Evolutionary conservation across 2,329 filamentous ascomycete species (phyloP).

Genomic region (Hymenotorrendiella dingleyae): DNA sequence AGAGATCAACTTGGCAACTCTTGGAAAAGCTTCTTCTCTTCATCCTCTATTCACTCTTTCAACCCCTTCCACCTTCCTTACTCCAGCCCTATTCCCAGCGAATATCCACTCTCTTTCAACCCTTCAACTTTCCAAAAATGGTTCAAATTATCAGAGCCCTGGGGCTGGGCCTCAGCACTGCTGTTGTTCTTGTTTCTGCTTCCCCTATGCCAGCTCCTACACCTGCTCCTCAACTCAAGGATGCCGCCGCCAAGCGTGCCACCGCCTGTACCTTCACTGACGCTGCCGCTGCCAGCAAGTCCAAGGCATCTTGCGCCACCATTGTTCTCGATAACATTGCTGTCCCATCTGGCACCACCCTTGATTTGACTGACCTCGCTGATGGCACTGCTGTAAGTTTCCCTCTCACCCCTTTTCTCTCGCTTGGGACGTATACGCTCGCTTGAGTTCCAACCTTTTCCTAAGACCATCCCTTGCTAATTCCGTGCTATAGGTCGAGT

Average conservation of each 20-base stretch:
- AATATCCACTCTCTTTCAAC: no score
- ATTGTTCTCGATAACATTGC: slow-evolving; percentile 47
- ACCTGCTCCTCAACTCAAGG: slow-evolving; percentile 17
- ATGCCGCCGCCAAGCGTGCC: slow-evolving; percentile 14
- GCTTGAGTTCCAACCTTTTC: neutral
- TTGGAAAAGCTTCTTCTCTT: neutral
- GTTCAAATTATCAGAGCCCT: slow-evolving; percentile 18
- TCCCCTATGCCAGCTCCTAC: slow-evolving; percentile 15
- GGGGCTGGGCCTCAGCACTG: slow-evolving; percentile 20
- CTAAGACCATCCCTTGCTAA: neutral
- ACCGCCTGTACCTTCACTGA: slow-evolving; percentile 52
- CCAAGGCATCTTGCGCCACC: slow-evolving; percentile 45
- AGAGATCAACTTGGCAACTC: neutral
- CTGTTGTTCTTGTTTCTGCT: slow-evolving; percentile 17
- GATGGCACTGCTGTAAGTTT: slow-evolving; percentile 35
- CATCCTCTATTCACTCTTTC: slow-evolving; percentile 4
- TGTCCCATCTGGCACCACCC: slow-evolving; percentile 51
- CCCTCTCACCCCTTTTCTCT: neutral
- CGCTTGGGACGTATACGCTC: neutral
- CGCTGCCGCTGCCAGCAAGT: slow-evolving; percentile 34
- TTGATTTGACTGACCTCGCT: slow-evolving; percentile 49
- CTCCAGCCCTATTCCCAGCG: neutral
- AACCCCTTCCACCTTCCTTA: slow-evolving; percentile 1
- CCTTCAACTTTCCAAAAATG: slow-evolving; percentile 13
- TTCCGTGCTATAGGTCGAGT: slow-evolving; percentile 41